Base-by-base conservation (phyloP, 2,329 filamentous ascomycete species). In the Epichloe coenophiala region DNA sequence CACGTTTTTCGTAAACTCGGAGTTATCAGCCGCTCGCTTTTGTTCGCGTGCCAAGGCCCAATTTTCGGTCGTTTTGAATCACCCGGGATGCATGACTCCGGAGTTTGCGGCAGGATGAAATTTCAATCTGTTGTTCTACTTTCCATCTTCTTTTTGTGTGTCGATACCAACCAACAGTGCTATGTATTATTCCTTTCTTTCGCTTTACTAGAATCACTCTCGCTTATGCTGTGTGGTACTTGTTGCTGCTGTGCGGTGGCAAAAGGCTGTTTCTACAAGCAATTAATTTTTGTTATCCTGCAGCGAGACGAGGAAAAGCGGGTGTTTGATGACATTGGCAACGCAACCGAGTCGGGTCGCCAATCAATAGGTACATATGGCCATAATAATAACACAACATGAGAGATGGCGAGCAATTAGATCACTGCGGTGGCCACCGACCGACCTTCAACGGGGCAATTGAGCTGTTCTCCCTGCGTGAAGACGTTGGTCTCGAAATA, bases 91-190 rank as follows among this genome's bases (percentile, higher is more conserved):
- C 57, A 57, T 58, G 46, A 23, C 51, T 27, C 46, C 40, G 55
- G 54, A 51, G 53, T 56, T 56, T 51, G 53, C 49, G 53, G 48
- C 53, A 39, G 45, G 51, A 53, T 53, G 42, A 54, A 52, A 52
- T 36, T 36, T 53, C 52, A 54, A 47, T 54, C 45, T 51, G 38
- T 43, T 36, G 58, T 53, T 49, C 43, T 55, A 49, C 56, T 31
- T 44, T 36, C 15, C 27, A 9, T 35, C 11, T 9, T 57, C 8
- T 31, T 31, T 12, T 15, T 11, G 21, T 57, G 54, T 53, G 46
- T 52, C 49, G 55, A 62, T 55, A 59, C 60, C 59, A 59, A 51
- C 60, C 58, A 58, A 50, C 19, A 5, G 21, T 19, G 39, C 43
- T 48, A 44, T 52, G 46, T 43, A 36, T 11, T 54, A 13, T 12